Percentiles rank a stretch among this genome's conserved stretches.
phyloP scores from a whole-genome alignment of 192 early-diverging fungal species.

The Podila horticola region DNA sequence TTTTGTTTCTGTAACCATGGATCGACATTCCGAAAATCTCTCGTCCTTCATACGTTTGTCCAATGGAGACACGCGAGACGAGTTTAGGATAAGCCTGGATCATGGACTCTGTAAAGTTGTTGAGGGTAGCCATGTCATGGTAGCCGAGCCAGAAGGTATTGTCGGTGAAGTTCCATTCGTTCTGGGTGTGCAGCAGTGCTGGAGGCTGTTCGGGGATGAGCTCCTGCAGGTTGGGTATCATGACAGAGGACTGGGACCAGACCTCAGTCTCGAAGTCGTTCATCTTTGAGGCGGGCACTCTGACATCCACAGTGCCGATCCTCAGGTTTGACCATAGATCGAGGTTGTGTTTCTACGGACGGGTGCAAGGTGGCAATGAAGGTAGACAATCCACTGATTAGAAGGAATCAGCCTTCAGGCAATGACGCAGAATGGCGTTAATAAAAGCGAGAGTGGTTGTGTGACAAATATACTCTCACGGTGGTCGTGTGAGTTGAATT shows the following conservation, averaged over 20 bases:
- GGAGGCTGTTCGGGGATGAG: constrained; percentile 20
- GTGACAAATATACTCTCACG: too few relatives aligned
- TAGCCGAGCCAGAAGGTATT: constrained; percentile 32
- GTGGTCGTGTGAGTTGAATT: too few relatives aligned
- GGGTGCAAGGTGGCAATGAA: background rate
- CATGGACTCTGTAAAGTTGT: constrained; percentile 47
- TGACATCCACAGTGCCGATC: constrained; percentile 41
- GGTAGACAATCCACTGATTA: background rate
- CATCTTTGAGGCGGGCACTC: constrained; percentile 20
- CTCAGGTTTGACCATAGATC: constrained; percentile 43
- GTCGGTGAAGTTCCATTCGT: constrained; percentile 33
- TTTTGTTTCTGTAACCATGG: constrained; percentile 38
- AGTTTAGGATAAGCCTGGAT: constrained; percentile 27
- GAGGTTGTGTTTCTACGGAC: constrained; percentile 19
- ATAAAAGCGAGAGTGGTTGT: too few relatives aligned
- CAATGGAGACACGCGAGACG: constrained; percentile 47
- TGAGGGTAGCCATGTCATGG: constrained; percentile 31
- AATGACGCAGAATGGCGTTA: background rate
- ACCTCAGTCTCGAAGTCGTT: constrained; percentile 3
- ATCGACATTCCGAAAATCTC: constrained; percentile 51
- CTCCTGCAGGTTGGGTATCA: constrained; percentile 33
- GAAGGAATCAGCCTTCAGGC: background rate
- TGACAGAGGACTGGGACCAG: constrained; percentile 16
- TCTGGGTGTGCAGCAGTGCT: background rate
- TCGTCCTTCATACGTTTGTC: constrained; percentile 46